Percentiles rank a stretch among this genome's conserved stretches.
Evolutionary conservation across 495 filamentous ascomycete genomes (phyloP).

Genomic region (Aspergillus egyptiacus): DNA sequence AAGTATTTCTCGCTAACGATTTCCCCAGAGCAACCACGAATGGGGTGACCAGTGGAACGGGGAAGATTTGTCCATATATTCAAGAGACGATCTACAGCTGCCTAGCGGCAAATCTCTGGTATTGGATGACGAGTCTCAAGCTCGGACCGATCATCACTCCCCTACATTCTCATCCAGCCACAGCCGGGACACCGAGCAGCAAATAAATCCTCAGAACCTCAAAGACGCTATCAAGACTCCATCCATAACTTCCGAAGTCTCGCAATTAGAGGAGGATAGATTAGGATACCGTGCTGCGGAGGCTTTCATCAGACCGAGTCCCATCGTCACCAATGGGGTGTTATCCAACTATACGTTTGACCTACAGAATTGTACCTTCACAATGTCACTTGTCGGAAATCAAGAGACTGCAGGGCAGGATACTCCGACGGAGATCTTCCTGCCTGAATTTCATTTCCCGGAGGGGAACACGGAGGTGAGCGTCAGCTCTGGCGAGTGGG

Average conservation of each 20-base stretch:
- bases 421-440: slow-evolving; percentile 72
- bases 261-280: slow-evolving; percentile 46
- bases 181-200: slow-evolving; percentile 47
- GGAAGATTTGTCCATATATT: slow-evolving; percentile 90
- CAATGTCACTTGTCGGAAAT: slow-evolving; percentile 54
- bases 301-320: slow-evolving; percentile 82
- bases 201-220: slow-evolving; percentile 63
- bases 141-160: slow-evolving; percentile 45
- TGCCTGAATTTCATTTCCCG: slow-evolving; percentile 94
- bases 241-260: slow-evolving; percentile 58
- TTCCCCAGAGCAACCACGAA: slow-evolving; percentile 67
- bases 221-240: slow-evolving; percentile 64
- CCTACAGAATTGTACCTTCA: slow-evolving; percentile 66
- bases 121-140: slow-evolving; percentile 22
- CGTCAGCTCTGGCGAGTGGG: slow-evolving; percentile 84
- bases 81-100: slow-evolving; percentile 69
- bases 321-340: slow-evolving; percentile 65
- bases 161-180: slow-evolving; percentile 55
- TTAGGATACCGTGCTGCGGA: slow-evolving; percentile 84
- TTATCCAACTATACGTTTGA: slow-evolving; percentile 71
- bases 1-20: neutral
- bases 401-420: slow-evolving; percentile 45
- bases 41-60: slow-evolving; percentile 97
- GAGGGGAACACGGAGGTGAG: slow-evolving; percentile 59
- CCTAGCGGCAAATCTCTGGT: slow-evolving; percentile 31